phyloP scores from a whole-genome alignment of 1,284 basidiomycete genomes.

The Ceratobasidium sp. region DNA sequence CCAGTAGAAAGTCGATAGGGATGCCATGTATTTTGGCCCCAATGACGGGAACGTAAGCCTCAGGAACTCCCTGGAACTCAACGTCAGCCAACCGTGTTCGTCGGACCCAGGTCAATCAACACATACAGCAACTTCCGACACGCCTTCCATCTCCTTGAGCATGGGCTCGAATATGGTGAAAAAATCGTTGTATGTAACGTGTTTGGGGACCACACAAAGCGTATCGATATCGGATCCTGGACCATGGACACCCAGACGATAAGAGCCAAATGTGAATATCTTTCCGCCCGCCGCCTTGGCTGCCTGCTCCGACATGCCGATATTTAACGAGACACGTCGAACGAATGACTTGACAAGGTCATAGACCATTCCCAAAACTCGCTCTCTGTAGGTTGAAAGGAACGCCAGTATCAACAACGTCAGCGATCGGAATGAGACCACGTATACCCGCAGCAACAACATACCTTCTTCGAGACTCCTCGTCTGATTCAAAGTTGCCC shows the following conservation, averaged over 20 bases:
- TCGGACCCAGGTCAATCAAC: not conserved
- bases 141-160: constrained; percentile 86
- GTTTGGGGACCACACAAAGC: constrained; percentile 96
- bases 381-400: constrained; percentile 67
- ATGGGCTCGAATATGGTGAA: constrained; percentile 91
- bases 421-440: not conserved
- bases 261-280: constrained; percentile 98
- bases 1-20: constrained; percentile 94
- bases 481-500: constrained; percentile 88
- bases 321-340: constrained; percentile 76
- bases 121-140: constrained; percentile 87
- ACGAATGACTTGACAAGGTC: constrained; percentile 95
- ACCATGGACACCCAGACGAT: constrained; percentile 94
- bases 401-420: not conserved
- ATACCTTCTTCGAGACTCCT: constrained; percentile 87
- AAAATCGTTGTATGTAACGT: constrained; percentile 95
- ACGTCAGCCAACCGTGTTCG: not conserved
- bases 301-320: constrained; percentile 85
- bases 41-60: constrained; percentile 96
- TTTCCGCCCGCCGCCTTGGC: constrained; percentile 92
- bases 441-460: constrained; percentile 2
- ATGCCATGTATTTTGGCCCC: constrained; percentile 91
- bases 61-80: constrained; percentile 81
- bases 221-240: constrained; percentile 98
- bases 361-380: constrained; percentile 89